Evolutionary conservation across 208 protist species (phyloP).

Genomic region (Trypanosomatidae sp.): DNA sequence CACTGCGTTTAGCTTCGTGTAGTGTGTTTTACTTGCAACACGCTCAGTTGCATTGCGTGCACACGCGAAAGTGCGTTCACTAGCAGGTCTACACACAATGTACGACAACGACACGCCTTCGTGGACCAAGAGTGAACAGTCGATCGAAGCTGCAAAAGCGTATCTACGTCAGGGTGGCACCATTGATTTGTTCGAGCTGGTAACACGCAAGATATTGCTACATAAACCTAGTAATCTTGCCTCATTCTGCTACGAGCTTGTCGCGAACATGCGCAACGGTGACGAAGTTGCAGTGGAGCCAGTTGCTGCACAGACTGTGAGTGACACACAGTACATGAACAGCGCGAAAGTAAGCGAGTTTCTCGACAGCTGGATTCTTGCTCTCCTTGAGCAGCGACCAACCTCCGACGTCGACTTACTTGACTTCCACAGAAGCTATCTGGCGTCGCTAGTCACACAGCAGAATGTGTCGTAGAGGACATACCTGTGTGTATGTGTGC

Average conservation of each 20-base stretch:
- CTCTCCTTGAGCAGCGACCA: conserved; percentile 57
- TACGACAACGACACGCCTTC: conserved; percentile 32
- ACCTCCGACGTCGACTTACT: conserved; percentile 42
- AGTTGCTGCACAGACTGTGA: conserved; percentile 41
- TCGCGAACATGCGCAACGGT: conserved; percentile 45
- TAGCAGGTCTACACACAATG: not conserved
- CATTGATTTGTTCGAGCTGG: conserved; percentile 84
- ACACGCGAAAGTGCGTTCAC: no score
- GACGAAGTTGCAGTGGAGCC: conserved; percentile 30
- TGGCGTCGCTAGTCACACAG: no score
- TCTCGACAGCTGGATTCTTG: conserved; percentile 79
- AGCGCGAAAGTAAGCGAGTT: conserved; percentile 69
- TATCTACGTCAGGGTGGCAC: conserved; percentile 71
- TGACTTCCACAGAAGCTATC: conserved; percentile 74
- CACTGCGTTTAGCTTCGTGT: no score
- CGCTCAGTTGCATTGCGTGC: no score
- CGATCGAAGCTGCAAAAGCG: conserved; percentile 73
- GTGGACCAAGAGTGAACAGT: conserved; percentile 71
- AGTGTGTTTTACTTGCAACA: no score
- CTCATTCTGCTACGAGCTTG: conserved; percentile 37
- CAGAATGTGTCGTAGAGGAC: no score
- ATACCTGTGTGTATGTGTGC: no score
- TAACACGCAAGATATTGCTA: conserved; percentile 58
- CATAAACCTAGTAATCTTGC: conserved; percentile 44
- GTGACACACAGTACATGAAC: conserved; percentile 71